Base-by-base conservation (phyloP, 2,329 filamentous ascomycete species). In the Fusarium circinatum region DNA sequence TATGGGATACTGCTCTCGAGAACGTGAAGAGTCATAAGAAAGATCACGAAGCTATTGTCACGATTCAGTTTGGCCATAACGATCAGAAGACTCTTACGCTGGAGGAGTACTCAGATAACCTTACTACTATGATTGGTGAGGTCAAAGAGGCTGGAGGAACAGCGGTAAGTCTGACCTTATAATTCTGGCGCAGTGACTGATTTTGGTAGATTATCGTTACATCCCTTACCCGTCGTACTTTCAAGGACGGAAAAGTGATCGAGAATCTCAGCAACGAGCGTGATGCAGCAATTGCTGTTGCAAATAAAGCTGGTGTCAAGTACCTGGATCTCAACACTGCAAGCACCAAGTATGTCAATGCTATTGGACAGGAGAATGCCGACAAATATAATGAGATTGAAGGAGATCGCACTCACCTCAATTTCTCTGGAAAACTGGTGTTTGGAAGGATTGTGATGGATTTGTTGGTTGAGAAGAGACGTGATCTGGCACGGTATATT, bases 381-480 rank as follows among this genome's bases (percentile, higher is more conserved):
- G 66, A 70, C 0, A 70, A 38, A 22, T 70, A 70, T 26, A 70
- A 70, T 4, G 60, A 70, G 22, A n/a, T 60, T 1, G 67, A 70
- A 4, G 67, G 67, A 17, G 67, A 70, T 6, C 59, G 67, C 2
- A 70, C 66, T 2, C 66, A 70, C 20, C 60, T 70, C 0, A 70
- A 70, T 1, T 32, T 59, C 38, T 54, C 67, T 1, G 67, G 67
- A 2, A 70, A 70, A 1, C 5, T 65, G 22, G 66, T 70, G 0
- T 70, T 70, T 22, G 67, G 67, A 8, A 47, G 67, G 20, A 66
- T 70, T 12, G 59, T 70, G 9, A 48, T 68, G 13, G 66, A 70
- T 20, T 8, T 70, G 32, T 41, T 70, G 47, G 18, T 60, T 10
- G 30, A 66, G n/a, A 65, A 70, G 42, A 57, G 67, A n/a, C 47